Conservation (phyloP, 2,329 filamentous ascomycete genomes). For the Macroventuria anomochaeta region DNA sequence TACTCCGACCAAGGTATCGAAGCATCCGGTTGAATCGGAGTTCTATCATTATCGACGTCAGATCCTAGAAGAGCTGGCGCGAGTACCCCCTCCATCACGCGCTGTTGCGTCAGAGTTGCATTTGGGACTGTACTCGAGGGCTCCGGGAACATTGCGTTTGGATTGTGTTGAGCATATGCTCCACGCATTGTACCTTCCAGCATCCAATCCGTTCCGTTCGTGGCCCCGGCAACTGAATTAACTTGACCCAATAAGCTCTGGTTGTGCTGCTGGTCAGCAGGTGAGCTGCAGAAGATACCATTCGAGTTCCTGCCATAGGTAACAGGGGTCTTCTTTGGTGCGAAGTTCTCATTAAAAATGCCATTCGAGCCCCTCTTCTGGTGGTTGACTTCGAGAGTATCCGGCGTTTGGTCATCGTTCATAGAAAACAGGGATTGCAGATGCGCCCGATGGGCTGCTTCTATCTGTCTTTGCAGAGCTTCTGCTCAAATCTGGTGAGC, state of each 20-base stretch:
- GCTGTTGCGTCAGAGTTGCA: constrained; percentile 50
- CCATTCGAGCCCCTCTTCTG: background rate
- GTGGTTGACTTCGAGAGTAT: background rate
- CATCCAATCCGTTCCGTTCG: constrained; percentile 20
- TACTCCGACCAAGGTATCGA: constrained; percentile 49
- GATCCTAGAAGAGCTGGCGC: constrained; percentile 35
- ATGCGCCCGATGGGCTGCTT: constrained; percentile 35
- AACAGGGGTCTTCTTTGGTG: constrained; percentile 4
- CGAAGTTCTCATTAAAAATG: background rate
- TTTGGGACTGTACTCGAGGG: constrained; percentile 53
- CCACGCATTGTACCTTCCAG: constrained; percentile 45
- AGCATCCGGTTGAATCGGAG: constrained; percentile 32
- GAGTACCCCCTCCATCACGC: constrained; percentile 47
- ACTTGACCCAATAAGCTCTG: background rate
- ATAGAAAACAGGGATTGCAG: constrained; percentile 23
- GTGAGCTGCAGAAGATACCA: constrained; percentile 14
- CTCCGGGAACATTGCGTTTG: constrained; percentile 49
- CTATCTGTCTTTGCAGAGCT: constrained; percentile 21
- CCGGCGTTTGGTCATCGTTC: constrained; percentile 11
- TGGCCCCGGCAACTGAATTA: background rate
- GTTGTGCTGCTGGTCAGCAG: background rate
- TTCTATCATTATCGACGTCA: constrained; percentile 19
- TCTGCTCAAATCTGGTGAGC: background rate
- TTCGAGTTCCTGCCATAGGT: constrained; percentile 23
- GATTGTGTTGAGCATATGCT: constrained; percentile 50